Percentiles rank a stretch among this genome's conserved stretches.
phyloP scores from a whole-genome alignment of 257 asterid species.

The Nicotiana paniculata region DNA sequence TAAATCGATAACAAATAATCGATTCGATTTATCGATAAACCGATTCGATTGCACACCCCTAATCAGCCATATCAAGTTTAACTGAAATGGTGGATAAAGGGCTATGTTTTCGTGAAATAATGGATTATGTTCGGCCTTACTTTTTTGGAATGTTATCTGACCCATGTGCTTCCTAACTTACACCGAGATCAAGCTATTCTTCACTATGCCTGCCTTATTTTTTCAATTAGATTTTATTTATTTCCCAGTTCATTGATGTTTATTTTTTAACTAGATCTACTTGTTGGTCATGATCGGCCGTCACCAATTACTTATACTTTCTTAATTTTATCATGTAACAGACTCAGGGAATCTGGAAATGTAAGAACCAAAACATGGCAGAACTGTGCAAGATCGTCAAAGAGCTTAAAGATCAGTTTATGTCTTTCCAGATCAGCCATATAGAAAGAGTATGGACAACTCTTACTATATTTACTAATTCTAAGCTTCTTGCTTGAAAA shows the following conservation, averaged over 20 bases:
- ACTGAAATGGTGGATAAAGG: not conserved
- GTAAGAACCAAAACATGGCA: conserved; percentile 80
- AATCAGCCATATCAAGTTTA: too few species aligned
- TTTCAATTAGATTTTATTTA: not conserved
- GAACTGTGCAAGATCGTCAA: conserved; percentile 81
- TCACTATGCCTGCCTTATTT: not conserved
- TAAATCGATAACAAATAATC: too few species aligned
- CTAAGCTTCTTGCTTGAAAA: not conserved
- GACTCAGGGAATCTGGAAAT: conserved; percentile 92
- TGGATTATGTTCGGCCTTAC: not conserved
- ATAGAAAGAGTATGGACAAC: conserved; percentile 58
- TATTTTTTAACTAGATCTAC: not conserved
- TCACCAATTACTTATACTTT: not conserved
- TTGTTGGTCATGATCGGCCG: not conserved
- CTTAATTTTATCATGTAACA: conserved; percentile 14
- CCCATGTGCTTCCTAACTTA: not conserved
- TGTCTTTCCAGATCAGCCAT: conserved; percentile 65
- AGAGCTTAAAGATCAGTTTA: conserved; percentile 76
- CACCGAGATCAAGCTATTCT: not conserved
- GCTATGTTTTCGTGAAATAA: not conserved
- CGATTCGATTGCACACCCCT: too few species aligned
- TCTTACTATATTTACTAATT: not conserved
- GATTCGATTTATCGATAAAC: too few species aligned
- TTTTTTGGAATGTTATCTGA: not conserved
- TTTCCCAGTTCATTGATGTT: not conserved